Evolutionary conservation across 345 rosid species (phyloP).

Genomic region (Eucalyptus sideroxylon): DNA sequence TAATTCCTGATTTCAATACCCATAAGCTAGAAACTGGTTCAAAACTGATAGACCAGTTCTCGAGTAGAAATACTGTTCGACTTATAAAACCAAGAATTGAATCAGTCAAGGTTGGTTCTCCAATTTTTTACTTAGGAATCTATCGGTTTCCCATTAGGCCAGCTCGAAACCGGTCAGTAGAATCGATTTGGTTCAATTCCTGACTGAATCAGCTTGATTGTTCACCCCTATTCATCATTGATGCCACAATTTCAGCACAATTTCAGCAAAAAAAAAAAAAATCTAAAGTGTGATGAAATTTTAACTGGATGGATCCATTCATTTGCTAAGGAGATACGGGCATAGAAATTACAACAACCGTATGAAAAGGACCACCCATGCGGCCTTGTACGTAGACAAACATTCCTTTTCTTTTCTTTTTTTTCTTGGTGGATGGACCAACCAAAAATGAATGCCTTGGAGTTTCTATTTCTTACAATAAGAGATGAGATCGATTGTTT

Average conservation of each 20-base stretch:
- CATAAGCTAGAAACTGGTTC: background rate
- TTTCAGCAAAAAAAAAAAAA: background rate
- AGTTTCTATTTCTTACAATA: background rate
- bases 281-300: background rate
- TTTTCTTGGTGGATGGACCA: background rate
- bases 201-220: background rate
- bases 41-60: background rate
- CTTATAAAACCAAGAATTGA: background rate
- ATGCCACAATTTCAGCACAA: background rate
- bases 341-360: background rate
- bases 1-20: background rate
- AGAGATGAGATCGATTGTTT: background rate
- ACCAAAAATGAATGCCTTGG: background rate
- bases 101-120: background rate
- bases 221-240: background rate
- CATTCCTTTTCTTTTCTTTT: background rate
- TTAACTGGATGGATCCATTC: background rate
- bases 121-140: background rate
- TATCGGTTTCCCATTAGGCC: too few species aligned
- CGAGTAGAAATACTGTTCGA: background rate
- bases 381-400: background rate
- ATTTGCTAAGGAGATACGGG: background rate
- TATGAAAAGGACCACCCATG: background rate
- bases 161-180: background rate
- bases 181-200: background rate